These are phyloP conservation scores for Crithidia thermophila DNA, from an alignment of 208 protist species.

Conservation along the genomic window DNA sequence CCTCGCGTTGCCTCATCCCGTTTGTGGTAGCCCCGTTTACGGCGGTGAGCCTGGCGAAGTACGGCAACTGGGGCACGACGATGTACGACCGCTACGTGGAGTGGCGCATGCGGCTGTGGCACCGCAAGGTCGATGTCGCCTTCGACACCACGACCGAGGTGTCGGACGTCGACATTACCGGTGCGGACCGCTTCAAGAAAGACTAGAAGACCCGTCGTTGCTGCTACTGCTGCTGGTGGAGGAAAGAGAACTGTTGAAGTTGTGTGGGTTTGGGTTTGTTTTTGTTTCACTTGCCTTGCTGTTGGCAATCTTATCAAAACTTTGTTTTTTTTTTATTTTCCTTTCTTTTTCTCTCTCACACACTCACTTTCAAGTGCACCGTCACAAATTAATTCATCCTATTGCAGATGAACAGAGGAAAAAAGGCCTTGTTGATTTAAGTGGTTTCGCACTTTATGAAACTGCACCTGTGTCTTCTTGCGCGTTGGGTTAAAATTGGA, in stretches of 20 bases:
- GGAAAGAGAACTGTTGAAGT: too few relatives aligned
- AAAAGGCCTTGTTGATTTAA: too few relatives aligned
- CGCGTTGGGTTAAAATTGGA: too few relatives aligned
- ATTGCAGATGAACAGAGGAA: background rate
- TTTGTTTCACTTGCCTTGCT: background rate
- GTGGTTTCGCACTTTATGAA: too few relatives aligned
- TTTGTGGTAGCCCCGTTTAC: constrained; percentile 86
- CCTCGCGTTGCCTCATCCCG: constrained; percentile 80
- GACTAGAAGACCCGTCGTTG: too few relatives aligned
- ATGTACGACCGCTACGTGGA: constrained; percentile 88
- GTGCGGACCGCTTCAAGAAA: too few relatives aligned
- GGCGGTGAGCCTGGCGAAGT: constrained; percentile 50
- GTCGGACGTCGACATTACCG: constrained; percentile 65
- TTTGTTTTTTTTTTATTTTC: constrained; percentile 8
- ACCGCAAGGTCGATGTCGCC: constrained; percentile 66
- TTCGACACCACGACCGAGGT: constrained; percentile 80
- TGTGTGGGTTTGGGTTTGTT: too few relatives aligned
- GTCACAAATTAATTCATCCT: background rate
- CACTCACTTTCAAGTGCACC: background rate
- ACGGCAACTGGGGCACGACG: constrained; percentile 61
- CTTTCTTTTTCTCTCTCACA: constrained; percentile 22
- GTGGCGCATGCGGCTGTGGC: constrained; percentile 72
- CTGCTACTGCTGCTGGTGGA: too few relatives aligned
- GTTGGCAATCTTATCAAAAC: background rate
- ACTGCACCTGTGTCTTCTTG: too few relatives aligned